These are phyloP conservation scores for Apiotrichum sp. DNA, from an alignment of 1,284 basidiomycete genomes.

Conservation along the genomic window DNA sequence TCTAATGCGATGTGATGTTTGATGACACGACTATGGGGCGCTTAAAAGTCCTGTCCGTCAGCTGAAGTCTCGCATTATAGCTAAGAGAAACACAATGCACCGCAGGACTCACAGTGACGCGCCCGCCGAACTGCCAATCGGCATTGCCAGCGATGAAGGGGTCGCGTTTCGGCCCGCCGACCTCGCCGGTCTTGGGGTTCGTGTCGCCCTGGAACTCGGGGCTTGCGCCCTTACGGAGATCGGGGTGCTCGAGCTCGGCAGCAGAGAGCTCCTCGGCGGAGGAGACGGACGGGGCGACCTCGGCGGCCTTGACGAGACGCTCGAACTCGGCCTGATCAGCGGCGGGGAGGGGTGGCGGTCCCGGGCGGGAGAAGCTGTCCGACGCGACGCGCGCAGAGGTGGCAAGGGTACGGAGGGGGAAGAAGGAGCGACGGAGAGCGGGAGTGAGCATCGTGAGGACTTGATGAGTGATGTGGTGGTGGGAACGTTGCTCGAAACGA, in stretches of 20 bases:
- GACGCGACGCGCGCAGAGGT: background rate
- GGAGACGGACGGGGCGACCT: constrained; percentile 17
- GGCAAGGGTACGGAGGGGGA: background rate
- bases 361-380: background rate
- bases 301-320: constrained; percentile 37
- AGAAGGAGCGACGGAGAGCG: background rate
- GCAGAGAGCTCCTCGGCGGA: constrained; percentile 1
- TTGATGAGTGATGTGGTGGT: no score
- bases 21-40: no score
- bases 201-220: constrained; percentile 53
- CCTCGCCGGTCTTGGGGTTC: constrained; percentile 54
- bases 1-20: no score
- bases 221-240: constrained; percentile 48
- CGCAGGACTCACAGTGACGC: constrained; percentile 42
- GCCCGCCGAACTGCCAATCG: constrained; percentile 47
- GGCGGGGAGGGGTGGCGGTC: constrained; percentile 10
- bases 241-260: constrained; percentile 46
- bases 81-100: no score
- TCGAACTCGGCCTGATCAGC: constrained; percentile 48
- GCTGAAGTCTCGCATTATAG: no score
- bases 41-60: no score
- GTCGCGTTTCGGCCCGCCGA: constrained; percentile 55
- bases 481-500: no score
- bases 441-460: background rate
- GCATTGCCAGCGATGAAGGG: constrained; percentile 47